Evolutionary conservation across 805 yeast species (phyloP).

Genomic region (Lipomyces oligophaga): DNA sequence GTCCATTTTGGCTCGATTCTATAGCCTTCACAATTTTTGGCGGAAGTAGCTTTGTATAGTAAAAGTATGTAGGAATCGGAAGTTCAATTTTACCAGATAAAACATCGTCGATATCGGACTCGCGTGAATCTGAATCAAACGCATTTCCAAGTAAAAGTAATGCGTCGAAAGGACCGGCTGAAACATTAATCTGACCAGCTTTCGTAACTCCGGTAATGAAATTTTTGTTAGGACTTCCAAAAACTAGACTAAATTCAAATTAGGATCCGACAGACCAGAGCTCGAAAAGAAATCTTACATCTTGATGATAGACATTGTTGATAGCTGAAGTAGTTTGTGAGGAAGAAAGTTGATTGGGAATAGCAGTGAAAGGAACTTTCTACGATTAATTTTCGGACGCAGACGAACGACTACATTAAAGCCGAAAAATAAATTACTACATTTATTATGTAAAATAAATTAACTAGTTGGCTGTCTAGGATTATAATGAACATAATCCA

Average conservation of each 20-base stretch:
- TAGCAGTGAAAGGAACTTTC: too few species aligned
- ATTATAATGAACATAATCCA: too few species aligned
- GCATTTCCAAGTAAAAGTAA: slow-evolving; percentile 21
- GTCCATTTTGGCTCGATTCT: slow-evolving; percentile 4
- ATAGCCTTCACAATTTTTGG: slow-evolving; percentile 1
- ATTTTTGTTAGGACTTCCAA: slow-evolving; percentile 21
- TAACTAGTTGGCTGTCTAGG: too few species aligned
- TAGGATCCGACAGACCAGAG: too few species aligned
- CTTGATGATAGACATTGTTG: too few species aligned
- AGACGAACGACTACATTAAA: too few species aligned
- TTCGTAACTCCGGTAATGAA: slow-evolving; percentile 14
- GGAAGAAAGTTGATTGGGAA: too few species aligned
- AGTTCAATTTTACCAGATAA: slow-evolving; percentile 7
- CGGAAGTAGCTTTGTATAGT: slow-evolving; percentile 1
- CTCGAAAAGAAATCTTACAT: too few species aligned
- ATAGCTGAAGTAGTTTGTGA: too few species aligned
- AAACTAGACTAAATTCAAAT: slow-evolving; percentile 12
- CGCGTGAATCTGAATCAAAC: slow-evolving; percentile 9
- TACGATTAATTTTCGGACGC: too few species aligned
- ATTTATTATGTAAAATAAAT: too few species aligned
- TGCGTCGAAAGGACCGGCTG: slow-evolving; percentile 29
- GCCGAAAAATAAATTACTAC: too few species aligned
- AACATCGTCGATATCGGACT: slow-evolving; percentile 6
- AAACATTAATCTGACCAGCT: slow-evolving; percentile 18
- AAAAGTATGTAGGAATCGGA: slow-evolving; percentile 22